Percentiles rank a stretch among this genome's conserved stretches.
Evolutionary conservation across 331 rosid genomes (phyloP).

Genomic region (Malus hybrid): DNA sequence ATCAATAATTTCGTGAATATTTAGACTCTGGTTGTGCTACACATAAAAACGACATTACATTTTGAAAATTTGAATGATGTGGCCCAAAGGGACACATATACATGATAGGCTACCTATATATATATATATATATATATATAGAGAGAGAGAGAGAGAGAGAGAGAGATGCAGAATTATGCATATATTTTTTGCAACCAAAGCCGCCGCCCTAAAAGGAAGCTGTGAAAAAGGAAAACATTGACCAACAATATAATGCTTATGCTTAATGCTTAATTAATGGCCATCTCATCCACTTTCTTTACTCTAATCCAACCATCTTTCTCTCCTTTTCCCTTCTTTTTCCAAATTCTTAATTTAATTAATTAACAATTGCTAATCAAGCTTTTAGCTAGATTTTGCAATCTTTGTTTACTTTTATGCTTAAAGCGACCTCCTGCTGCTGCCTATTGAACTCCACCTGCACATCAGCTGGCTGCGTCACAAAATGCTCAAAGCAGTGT

Average conservation of each 20-base stretch:
- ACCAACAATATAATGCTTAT: background rate
- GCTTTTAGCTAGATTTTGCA: background rate
- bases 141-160: too few relatives aligned
- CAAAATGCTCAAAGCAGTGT: background rate
- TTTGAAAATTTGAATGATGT: background rate
- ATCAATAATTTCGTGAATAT: too few relatives aligned
- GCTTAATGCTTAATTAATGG: background rate
- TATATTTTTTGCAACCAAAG: background rate
- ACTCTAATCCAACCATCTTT: background rate
- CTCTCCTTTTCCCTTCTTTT: background rate
- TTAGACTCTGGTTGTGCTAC: background rate
- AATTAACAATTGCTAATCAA: background rate
- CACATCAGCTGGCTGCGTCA: background rate
- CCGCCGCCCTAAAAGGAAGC: constrained; percentile 5
- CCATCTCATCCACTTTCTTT: background rate
- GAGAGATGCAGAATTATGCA: background rate
- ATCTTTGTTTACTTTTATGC: constrained; percentile 2
- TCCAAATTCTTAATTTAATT: background rate
- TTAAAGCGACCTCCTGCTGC: background rate
- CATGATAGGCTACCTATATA: background rate
- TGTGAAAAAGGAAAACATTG: background rate
- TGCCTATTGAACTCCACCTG: background rate
- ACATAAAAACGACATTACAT: background rate
- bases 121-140: too few relatives aligned
- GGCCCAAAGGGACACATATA: background rate